A percentile compares a stretch with the other conserved stretches of the same genome.
Evolutionary conservation across 495 filamentous ascomycete genomes (phyloP).

Genomic region (Aspergillus nidulans): DNA sequence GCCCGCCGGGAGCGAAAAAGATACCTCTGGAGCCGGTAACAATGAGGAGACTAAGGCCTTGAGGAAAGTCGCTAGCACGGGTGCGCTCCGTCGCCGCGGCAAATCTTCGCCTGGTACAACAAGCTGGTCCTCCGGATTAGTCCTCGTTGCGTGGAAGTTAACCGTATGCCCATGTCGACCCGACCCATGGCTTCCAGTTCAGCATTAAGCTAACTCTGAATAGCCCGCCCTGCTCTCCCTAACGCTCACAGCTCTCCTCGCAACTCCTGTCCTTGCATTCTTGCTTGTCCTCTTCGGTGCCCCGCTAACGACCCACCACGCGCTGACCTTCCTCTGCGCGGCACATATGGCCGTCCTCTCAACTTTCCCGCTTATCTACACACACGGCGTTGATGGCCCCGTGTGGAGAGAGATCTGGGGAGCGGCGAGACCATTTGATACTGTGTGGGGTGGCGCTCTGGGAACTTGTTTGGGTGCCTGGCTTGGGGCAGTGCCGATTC

Average conservation of each 20-base stretch:
- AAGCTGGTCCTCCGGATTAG: background rate
- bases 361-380: conserved; percentile 72
- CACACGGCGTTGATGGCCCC: conserved; percentile 68
- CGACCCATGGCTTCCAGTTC: background rate
- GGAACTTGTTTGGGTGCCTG: conserved; percentile 54
- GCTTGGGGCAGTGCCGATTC: conserved; percentile 80
- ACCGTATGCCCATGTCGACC: conserved; percentile 1
- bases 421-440: conserved; percentile 37
- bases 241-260: conserved; percentile 60
- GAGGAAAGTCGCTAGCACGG: background rate
- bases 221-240: conserved; percentile 60
- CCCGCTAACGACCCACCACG: conserved; percentile 75
- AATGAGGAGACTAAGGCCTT: background rate
- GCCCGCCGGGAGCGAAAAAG: conserved; percentile 40
- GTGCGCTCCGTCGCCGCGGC: background rate
- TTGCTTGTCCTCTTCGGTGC: conserved; percentile 85
- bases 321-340: conserved; percentile 73
- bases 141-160: conserved; percentile 6
- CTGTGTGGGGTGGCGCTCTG: conserved; percentile 38
- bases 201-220: background rate
- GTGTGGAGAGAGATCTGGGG: conserved; percentile 71
- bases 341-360: conserved; percentile 76
- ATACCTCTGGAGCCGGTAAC: background rate
- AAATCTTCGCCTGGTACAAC: background rate
- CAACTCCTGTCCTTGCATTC: conserved; percentile 57